A percentile compares a stretch with the other conserved stretches of the same genome.
Evolutionary conservation across 1,284 basidiomycete species (phyloP).

Genomic region (Trichosporon asahii): DNA sequence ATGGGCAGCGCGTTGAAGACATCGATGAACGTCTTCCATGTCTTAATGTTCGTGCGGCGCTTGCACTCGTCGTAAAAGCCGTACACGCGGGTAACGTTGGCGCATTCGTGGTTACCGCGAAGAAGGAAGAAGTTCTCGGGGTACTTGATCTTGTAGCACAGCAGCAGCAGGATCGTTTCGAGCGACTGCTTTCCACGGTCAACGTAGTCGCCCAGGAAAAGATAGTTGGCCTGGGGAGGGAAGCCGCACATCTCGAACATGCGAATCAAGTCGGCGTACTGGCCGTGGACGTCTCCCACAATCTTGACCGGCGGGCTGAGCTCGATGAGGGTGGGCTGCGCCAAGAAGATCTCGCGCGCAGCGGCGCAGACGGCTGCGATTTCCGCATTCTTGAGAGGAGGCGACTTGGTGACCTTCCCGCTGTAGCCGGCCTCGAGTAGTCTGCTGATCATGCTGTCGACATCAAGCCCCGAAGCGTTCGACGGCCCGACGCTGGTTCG

Average conservation of each 20-base stretch:
- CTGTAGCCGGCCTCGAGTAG: constrained; percentile 96
- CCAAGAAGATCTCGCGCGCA: constrained; percentile 94
- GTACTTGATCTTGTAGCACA: constrained; percentile 99
- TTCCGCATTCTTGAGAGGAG: constrained; percentile 94
- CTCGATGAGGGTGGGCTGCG: constrained; percentile 95
- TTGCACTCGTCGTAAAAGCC: constrained; percentile 99
- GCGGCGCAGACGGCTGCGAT: constrained; percentile 93
- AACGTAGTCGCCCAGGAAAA: constrained; percentile 98
- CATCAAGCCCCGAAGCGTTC: constrained; percentile 61
- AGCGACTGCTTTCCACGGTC: constrained; percentile 98
- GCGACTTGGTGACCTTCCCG: constrained; percentile 94
- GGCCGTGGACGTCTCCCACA: constrained; percentile 97
- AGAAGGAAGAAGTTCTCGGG: constrained; percentile 99
- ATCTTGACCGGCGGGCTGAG: constrained; percentile 98
- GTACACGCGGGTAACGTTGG: constrained; percentile 98
- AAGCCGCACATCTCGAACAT: constrained; percentile 99
- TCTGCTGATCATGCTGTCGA: constrained; percentile 98
- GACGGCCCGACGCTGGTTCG: constrained; percentile 30
- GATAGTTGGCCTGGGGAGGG: constrained; percentile 94
- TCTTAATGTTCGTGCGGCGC: constrained; percentile 98
- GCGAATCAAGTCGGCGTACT: constrained; percentile 96
- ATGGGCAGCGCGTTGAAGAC: constrained; percentile 99
- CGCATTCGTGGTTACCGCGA: constrained; percentile 98
- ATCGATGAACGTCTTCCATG: constrained; percentile 99
- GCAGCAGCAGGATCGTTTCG: constrained; percentile 91